These are phyloP conservation scores for Rhizoctonia solani DNA, from an alignment of 1,284 basidiomycete species.

Conservation along the genomic window DNA sequence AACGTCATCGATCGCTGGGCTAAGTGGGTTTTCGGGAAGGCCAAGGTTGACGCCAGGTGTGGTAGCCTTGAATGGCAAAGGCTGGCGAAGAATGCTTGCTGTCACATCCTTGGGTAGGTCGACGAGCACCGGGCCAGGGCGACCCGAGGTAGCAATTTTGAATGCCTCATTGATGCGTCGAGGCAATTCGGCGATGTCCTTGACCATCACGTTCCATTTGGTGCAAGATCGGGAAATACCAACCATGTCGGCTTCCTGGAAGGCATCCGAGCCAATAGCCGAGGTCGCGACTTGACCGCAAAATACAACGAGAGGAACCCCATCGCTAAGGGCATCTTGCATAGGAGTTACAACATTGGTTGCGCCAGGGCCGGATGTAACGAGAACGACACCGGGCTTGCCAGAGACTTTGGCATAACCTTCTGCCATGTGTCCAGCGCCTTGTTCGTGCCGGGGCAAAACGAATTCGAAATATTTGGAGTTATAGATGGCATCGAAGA, in stretches of 20 bases:
- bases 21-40: slow-evolving; percentile 76
- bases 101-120: slow-evolving; percentile 98
- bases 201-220: slow-evolving; percentile 99
- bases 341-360: slow-evolving; percentile 98
- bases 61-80: slow-evolving; percentile 86
- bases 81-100: slow-evolving; percentile 83
- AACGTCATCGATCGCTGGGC: slow-evolving; percentile 58
- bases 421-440: slow-evolving; percentile 98
- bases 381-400: slow-evolving; percentile 96
- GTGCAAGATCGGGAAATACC: slow-evolving; percentile 97
- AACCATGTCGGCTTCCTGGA: slow-evolving; percentile 97
- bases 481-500: slow-evolving; percentile 99
- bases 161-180: slow-evolving; percentile 98
- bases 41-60: slow-evolving; percentile 81
- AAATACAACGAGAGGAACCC: slow-evolving; percentile 94
- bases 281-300: slow-evolving; percentile 97
- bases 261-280: slow-evolving; percentile 96
- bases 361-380: slow-evolving; percentile 96
- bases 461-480: slow-evolving; percentile 95
- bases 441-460: slow-evolving; percentile 95
- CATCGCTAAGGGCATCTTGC: slow-evolving; percentile 96
- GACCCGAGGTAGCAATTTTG: slow-evolving; percentile 96
- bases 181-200: slow-evolving; percentile 93
- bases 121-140: slow-evolving; percentile 96
- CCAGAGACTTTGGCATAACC: slow-evolving; percentile 98